Conservation (phyloP, 139 green algal species). For the Mesostigma viride region DNA sequence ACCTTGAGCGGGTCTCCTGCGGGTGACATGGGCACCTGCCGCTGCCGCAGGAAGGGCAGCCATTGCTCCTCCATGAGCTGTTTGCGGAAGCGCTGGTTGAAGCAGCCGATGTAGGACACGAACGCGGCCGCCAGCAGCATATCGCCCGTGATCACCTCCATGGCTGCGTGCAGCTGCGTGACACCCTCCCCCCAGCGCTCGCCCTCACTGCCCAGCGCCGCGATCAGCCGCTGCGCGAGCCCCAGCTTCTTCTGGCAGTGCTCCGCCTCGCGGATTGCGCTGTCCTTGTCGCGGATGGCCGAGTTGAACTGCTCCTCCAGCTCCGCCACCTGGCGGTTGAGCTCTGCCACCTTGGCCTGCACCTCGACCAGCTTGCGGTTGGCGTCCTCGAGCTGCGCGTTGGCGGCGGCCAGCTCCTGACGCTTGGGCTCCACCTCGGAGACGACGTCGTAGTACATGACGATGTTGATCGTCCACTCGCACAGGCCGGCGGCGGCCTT, state of each 20-base stretch:
- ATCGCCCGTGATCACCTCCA: conserved; percentile 55
- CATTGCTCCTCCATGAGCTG: conserved; percentile 59
- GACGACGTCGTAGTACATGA: conserved; percentile 90
- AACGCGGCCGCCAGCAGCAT: conserved; percentile 68
- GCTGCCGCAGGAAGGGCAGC: conserved; percentile 56
- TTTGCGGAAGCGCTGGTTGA: conserved; percentile 63
- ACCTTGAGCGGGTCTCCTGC: conserved; percentile 29
- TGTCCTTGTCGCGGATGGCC: conserved; percentile 80
- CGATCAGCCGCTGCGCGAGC: conserved; percentile 76
- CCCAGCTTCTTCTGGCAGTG: conserved; percentile 64
- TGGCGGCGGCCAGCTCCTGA: conserved; percentile 62
- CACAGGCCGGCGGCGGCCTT: conserved; percentile 75
- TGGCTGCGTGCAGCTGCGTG: conserved; percentile 33
- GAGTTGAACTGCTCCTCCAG: conserved; percentile 72
- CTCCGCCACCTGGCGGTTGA: conserved; percentile 59
- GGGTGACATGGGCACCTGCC: conserved; percentile 52
- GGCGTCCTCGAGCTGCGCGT: conserved; percentile 63
- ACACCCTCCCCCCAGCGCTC: conserved; percentile 73
- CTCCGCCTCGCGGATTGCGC: conserved; percentile 50
- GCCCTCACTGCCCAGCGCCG: conserved; percentile 72
- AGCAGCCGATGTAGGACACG: conserved; percentile 73
- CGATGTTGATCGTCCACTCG: conserved; percentile 83
- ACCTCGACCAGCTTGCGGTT: conserved; percentile 67
- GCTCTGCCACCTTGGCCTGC: conserved; percentile 58
- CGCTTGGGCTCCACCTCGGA: conserved; percentile 84